Conservation (phyloP, 2,329 filamentous ascomycete genomes). For the Colletotrichum scovillei region DNA sequence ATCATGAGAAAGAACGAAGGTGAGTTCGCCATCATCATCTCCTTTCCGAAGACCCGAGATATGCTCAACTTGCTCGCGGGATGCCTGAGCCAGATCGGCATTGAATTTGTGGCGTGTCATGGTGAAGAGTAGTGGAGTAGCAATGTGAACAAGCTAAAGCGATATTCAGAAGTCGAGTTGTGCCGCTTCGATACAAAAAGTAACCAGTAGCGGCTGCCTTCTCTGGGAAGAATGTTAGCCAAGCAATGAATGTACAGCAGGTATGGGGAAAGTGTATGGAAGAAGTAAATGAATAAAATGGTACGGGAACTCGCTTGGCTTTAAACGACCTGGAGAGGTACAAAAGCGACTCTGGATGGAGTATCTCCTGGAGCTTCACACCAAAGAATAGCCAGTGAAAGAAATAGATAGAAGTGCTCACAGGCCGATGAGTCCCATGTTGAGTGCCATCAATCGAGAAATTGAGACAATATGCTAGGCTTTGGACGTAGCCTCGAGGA, state of each 20-base stretch:
- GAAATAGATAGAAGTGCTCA: too few relatives aligned
- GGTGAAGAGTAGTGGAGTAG: not conserved
- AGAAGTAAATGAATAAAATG: too few relatives aligned
- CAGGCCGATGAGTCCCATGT: too few relatives aligned
- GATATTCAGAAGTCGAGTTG: too few relatives aligned
- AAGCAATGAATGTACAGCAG: not conserved
- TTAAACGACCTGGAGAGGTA: not conserved
- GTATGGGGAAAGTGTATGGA: too few relatives aligned
- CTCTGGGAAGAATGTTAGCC: not conserved
- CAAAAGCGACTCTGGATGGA: too few relatives aligned
- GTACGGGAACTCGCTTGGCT: not conserved
- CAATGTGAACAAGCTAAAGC: not conserved
- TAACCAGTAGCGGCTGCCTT: not conserved
- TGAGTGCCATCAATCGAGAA: too few relatives aligned
- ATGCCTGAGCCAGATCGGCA: conserved; percentile 61
- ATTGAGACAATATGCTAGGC: too few relatives aligned
- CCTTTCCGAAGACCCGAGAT: conserved; percentile 69
- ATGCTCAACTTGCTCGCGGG: conserved; percentile 52
- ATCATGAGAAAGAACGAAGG: conserved; percentile 63
- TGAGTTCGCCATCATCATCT: conserved; percentile 78
- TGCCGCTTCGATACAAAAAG: not conserved
- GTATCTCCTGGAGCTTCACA: too few relatives aligned
- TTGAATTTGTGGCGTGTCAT: conserved; percentile 78
- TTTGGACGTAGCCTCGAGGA: too few relatives aligned
- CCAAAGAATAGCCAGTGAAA: too few relatives aligned